Base-by-base conservation (phyloP, 148 eudicot genomes). In the Vaccinium vitisidaea region DNA sequence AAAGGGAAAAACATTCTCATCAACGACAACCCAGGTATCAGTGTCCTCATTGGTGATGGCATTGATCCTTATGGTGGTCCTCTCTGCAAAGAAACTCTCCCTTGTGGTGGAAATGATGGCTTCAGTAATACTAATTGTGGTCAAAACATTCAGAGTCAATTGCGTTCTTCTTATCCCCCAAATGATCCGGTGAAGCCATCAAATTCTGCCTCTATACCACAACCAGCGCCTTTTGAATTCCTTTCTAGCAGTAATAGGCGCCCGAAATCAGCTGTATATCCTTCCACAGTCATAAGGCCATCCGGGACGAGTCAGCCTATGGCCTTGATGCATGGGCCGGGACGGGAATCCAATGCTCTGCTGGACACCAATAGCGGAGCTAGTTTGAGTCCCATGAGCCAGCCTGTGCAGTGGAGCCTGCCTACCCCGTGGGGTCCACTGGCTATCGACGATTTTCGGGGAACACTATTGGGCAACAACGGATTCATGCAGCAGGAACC, bases 221-320 rank as follows among this genome's bases (percentile, higher is more conserved):
- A 75, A 36, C 48, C 71, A 43, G 70, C 43, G 12, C 15, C 56
- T 18, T 53, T 56, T 6, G 85, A 74, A 74, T 75, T 83, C 15
- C 25, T 83, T 25, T 55, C 71, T 55, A 43, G 71, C 46, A 11
- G 63, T 59, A 43, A 56, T 0, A 5, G 3, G 18, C 52, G 70
- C 32, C 80, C 56, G 1, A 83, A 71, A 75, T 36, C 85, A 39
- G 7, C 36, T 36, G 80, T 83, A 5, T 76, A 55, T 56, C 80
- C 85, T 75, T 74, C 85, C 15, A 75, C 25, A n/a, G 55, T 83
- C n/a, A 75, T 83, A 12, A 83, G 2, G 36, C 55, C 85, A 83
- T 43, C 80, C 5, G 7, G 39, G 39, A n/a, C 16, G 10, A 46
- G 52, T 73, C 67, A 52, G 65, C 30, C 46, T 21, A 49, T 8